phyloP scores from a whole-genome alignment of 106 monocot species.

The Agapanthus africanus region DNA sequence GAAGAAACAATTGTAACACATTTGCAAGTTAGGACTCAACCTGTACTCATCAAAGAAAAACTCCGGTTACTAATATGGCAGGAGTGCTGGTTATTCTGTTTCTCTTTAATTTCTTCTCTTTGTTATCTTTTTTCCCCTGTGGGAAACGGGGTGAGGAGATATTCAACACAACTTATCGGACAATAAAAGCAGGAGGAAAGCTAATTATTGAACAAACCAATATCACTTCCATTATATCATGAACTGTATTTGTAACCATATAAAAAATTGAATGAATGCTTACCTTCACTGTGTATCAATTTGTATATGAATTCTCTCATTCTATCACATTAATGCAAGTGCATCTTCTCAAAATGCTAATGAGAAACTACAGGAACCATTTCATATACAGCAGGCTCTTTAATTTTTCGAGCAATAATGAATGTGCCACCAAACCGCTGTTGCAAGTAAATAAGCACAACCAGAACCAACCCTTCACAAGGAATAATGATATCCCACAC shows the following conservation, averaged over 20 bases:
- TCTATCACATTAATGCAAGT: background rate
- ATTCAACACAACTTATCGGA: background rate
- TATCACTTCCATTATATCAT: background rate
- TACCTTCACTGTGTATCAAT: background rate
- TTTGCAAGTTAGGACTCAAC: background rate
- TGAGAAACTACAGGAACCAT: conserved; percentile 20
- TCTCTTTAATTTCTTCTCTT: background rate
- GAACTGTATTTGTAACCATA: background rate
- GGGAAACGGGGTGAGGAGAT: background rate
- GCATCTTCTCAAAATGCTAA: conserved; percentile 2
- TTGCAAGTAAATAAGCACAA: conserved; percentile 41
- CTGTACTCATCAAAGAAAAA: background rate
- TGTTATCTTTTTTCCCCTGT: background rate
- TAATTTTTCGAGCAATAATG: conserved; percentile 4
- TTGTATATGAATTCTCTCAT: background rate
- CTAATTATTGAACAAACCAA: background rate
- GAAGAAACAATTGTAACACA: background rate
- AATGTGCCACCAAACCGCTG: conserved; percentile 46
- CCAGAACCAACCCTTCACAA: conserved; percentile 32
- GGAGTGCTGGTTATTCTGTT: background rate
- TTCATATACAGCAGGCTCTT: conserved; percentile 33
- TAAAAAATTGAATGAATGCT: background rate
- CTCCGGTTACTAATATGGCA: background rate
- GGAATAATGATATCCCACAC: conserved; percentile 62
- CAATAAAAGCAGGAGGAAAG: background rate